Base-by-base conservation (phyloP, 495 filamentous ascomycete genomes). In the Aspergillus saccharolyticus region DNA sequence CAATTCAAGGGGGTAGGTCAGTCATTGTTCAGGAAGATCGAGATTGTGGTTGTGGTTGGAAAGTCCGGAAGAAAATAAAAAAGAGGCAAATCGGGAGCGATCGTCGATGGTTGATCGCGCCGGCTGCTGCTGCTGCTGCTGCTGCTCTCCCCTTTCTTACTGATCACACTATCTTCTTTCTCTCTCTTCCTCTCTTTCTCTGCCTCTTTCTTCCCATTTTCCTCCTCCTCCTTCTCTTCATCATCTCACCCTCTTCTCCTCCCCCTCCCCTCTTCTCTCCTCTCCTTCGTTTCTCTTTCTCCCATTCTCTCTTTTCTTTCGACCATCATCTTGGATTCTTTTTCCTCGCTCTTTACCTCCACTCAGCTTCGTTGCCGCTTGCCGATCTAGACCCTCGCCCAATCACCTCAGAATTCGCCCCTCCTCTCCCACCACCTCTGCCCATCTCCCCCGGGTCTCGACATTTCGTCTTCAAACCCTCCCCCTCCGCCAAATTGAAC, bases 371-470 rank as follows among this genome's bases (percentile, higher is more conserved):
- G n/a, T n/a, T n/a, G n/a, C n/a, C 14, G 8, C 43, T n/a, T 20
- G 39, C 39, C n/a, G 25, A 44, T 24, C 18, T 33, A 15, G 17
- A 28, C 20, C 46, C 21, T 20, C 21, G 18, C 46, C n/a, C 18
- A 8, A 43, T 21, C 47, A 44, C 33, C 17, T 4, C 25, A 28
- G 17, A 24, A 56, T 17, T 45, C 6, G 14, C 14, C 33, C 48
- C 42, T 28, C 4, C 4, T 44, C 49, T 42, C n/a, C 33, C 28
- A 21, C 24, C 42, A 16, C 43, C 53, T 42, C 28, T 25, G 54
- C 53, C 33, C 58, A 16, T 55, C 28, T 47, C 46, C 44, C 43
- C n/a, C n/a, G n/a, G n/a, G n/a, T n/a, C n/a, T n/a, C n/a, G n/a
- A n/a, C n/a, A n/a, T n/a, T n/a, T n/a, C n/a, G n/a, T n/a, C n/a